Evolutionary conservation across 2,329 filamentous ascomycete species (phyloP).

Genomic region (Kalaharituber pfeilii): DNA sequence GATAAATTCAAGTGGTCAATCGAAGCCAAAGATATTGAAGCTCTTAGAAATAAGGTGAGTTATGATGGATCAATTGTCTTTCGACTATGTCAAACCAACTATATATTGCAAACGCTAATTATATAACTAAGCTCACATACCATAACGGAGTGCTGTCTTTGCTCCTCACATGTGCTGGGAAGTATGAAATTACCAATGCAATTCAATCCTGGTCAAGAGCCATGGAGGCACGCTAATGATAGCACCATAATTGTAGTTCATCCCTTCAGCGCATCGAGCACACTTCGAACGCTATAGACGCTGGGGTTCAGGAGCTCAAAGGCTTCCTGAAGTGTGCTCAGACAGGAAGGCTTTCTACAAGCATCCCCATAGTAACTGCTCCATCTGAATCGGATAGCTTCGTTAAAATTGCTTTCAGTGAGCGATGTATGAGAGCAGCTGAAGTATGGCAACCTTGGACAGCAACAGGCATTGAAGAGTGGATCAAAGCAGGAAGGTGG

Average conservation of each 20-base stretch:
- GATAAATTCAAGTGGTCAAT: constrained; percentile 7
- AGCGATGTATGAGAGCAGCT: neutral
- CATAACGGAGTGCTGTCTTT: neutral
- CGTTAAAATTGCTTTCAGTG: too few species aligned
- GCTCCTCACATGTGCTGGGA: neutral
- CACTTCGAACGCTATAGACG: neutral
- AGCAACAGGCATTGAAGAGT: neutral
- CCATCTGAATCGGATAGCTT: neutral
- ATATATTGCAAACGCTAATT: neutral
- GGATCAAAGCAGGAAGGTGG: neutral
- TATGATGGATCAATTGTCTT: too few species aligned
- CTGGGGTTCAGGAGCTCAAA: neutral
- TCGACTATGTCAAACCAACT: too few species aligned
- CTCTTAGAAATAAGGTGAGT: constrained; percentile 8
- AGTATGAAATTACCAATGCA: too few species aligned
- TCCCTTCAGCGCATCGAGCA: neutral
- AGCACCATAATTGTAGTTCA: neutral
- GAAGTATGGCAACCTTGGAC: neutral
- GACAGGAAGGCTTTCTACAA: neutral
- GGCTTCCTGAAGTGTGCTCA: neutral
- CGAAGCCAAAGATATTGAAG: constrained; percentile 7
- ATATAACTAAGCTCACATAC: neutral
- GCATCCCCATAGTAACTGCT: neutral
- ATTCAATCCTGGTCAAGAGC: too few species aligned
- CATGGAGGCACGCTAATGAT: neutral